Evolutionary conservation across 2,329 filamentous ascomycete species (phyloP).

Genomic region (Diaporthe destruens): DNA sequence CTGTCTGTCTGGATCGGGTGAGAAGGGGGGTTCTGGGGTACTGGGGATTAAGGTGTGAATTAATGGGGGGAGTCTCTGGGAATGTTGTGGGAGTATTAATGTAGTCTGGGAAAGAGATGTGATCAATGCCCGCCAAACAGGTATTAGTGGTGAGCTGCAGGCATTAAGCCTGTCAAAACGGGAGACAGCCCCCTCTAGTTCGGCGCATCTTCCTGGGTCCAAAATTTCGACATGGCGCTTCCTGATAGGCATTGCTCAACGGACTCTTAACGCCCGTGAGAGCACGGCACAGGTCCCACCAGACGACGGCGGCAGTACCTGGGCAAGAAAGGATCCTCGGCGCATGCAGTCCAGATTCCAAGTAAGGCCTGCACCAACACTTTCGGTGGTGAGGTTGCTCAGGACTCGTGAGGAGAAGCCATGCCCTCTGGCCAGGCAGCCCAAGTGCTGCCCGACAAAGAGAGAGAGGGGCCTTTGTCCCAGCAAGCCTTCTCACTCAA

Average conservation of each 20-base stretch:
- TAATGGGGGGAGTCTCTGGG: too few species aligned
- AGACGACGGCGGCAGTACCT: background rate
- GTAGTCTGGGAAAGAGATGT: background rate
- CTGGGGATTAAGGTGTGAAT: background rate
- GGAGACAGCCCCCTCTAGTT: background rate
- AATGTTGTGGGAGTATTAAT: background rate
- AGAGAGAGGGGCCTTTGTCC: background rate
- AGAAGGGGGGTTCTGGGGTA: background rate
- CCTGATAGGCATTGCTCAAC: rapidly evolving
- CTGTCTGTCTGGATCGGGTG: background rate
- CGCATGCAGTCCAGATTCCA: too few species aligned
- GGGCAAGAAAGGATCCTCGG: rapidly evolving
- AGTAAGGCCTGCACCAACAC: too few species aligned
- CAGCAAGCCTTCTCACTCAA: background rate
- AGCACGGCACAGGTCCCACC: background rate
- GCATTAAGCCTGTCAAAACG: background rate
- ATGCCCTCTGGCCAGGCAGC: background rate
- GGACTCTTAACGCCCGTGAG: background rate
- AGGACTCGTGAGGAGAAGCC: background rate
- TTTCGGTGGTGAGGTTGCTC: too few species aligned
- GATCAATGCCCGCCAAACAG: background rate
- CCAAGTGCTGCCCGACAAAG: background rate
- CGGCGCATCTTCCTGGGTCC: background rate
- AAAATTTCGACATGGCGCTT: background rate
- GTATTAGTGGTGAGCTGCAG: too few species aligned